phyloP scores from a whole-genome alignment of 352 stramenopile genomes.

The Phytopythium mirpurense region DNA sequence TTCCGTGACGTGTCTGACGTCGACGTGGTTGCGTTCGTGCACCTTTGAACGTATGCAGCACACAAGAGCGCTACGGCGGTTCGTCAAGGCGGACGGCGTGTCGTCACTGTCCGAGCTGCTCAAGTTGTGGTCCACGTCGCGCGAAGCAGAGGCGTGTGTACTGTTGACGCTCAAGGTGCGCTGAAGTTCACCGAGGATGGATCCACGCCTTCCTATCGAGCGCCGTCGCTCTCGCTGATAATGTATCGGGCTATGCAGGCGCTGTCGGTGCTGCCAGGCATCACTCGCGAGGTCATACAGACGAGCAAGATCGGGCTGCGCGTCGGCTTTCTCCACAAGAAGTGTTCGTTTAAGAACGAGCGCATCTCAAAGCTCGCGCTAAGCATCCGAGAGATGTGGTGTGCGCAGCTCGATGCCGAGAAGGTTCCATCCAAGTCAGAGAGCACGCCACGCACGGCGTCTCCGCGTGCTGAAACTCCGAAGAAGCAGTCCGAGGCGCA shows the following conservation, averaged over 20 bases:
- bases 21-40: background rate
- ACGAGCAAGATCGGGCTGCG: conserved; percentile 52
- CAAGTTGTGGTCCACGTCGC: conserved; percentile 33
- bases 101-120: conserved; percentile 38
- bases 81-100: conserved; percentile 49
- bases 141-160: conserved; percentile 46
- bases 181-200: too few relatives aligned
- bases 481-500: background rate
- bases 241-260: conserved; percentile 27
- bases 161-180: conserved; percentile 69
- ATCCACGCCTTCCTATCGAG: too few relatives aligned
- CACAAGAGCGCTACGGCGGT: conserved; percentile 41
- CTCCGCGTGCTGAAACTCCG: background rate
- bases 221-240: too few relatives aligned
- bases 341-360: conserved; percentile 14
- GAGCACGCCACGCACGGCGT: background rate
- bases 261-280: conserved; percentile 48
- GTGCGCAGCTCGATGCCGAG: conserved; percentile 18
- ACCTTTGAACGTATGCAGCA: conserved; percentile 17
- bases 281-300: conserved; percentile 35
- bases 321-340: conserved; percentile 35
- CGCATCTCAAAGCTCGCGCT: conserved; percentile 35
- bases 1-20: background rate
- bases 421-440: conserved; percentile 10
- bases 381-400: conserved; percentile 62